Percentiles rank a stretch among this genome's conserved stretches.
These are phyloP conservation scores for Colletotrichum sp. DNA, from an alignment of 2,329 filamentous ascomycete genomes.

Conservation along the genomic window DNA sequence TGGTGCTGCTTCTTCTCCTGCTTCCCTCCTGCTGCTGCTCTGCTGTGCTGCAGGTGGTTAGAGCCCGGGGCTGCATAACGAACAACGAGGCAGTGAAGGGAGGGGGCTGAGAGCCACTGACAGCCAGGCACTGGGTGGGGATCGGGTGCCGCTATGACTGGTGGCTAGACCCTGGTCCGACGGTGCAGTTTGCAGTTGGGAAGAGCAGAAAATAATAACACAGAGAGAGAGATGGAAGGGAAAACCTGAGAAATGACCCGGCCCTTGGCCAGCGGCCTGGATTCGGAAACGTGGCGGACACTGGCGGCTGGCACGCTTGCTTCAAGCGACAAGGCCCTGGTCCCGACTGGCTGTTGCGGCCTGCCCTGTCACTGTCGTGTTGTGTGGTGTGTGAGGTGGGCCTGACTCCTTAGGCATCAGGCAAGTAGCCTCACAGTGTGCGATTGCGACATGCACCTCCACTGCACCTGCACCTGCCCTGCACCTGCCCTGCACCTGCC, in stretches of 20 bases:
- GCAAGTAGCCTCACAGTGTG: background rate
- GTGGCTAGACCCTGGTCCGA: background rate
- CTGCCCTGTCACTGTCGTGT: background rate
- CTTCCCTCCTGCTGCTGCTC: background rate
- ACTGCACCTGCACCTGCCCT: background rate
- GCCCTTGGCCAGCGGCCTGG: constrained; percentile 1
- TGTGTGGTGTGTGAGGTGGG: background rate
- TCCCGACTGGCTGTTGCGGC: background rate
- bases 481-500: background rate
- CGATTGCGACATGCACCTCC: background rate
- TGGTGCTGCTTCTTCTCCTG: background rate
- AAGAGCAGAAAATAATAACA: background rate
- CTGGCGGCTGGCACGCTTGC: constrained; percentile 17
- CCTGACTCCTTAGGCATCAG: constrained; percentile 10
- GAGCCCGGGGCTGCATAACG: constrained; percentile 15
- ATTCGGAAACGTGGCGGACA: constrained; percentile 19
- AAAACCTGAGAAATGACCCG: constrained; percentile 10
- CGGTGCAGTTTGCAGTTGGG: background rate
- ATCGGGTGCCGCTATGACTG: constrained; percentile 7
- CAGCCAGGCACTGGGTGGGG: constrained; percentile 10
- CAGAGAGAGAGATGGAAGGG: background rate
- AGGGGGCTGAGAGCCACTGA: constrained; percentile 4
- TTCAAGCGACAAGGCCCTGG: constrained; percentile 1
- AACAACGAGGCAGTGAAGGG: constrained; percentile 16
- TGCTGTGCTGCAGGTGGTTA: constrained; percentile 13